Conservation (phyloP, 2,329 filamentous ascomycete genomes). For the Ceratocystis huliohia region DNA sequence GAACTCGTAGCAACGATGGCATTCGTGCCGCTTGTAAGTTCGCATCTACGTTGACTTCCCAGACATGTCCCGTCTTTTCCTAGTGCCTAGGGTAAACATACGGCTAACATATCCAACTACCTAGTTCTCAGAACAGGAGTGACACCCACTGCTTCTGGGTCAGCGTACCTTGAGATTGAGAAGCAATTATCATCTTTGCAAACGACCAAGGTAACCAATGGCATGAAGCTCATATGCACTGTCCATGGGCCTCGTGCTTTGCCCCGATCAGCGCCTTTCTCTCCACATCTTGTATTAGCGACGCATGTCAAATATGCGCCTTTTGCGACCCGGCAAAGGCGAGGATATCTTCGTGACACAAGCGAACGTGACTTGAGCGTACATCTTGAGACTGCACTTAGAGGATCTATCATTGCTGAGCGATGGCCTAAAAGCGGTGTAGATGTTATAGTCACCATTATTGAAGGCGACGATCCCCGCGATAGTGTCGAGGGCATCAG, state of each 20-base stretch:
- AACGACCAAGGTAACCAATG: conserved; percentile 39
- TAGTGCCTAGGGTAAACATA: background rate
- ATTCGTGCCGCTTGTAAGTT: conserved; percentile 75
- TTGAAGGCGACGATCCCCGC: conserved; percentile 82
- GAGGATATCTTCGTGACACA: conserved; percentile 75
- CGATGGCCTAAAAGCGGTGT: conserved; percentile 97
- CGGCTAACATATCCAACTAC: background rate
- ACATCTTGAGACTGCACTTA: conserved; percentile 79
- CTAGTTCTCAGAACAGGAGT: conserved; percentile 81
- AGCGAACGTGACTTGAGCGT: conserved; percentile 80
- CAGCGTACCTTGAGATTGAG: conserved; percentile 67
- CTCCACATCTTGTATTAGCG: conserved; percentile 78
- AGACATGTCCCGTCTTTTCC: no score
- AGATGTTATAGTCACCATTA: conserved; percentile 84
- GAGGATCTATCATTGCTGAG: conserved; percentile 82
- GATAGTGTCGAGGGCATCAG: conserved; percentile 36
- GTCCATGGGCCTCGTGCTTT: conserved; percentile 88
- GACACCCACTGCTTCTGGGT: conserved; percentile 85
- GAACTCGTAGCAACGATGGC: conserved; percentile 51
- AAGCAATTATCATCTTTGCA: conserved; percentile 29
- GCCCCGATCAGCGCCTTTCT: conserved; percentile 80
- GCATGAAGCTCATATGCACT: conserved; percentile 82
- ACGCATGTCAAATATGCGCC: conserved; percentile 95
- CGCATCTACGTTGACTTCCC: background rate
- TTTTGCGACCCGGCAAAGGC: conserved; percentile 71